Evolutionary conservation across 345 rosid genomes (phyloP), one percentile per base, ranked within the genome.

Genomic region (Murraya paniculata): DNA sequence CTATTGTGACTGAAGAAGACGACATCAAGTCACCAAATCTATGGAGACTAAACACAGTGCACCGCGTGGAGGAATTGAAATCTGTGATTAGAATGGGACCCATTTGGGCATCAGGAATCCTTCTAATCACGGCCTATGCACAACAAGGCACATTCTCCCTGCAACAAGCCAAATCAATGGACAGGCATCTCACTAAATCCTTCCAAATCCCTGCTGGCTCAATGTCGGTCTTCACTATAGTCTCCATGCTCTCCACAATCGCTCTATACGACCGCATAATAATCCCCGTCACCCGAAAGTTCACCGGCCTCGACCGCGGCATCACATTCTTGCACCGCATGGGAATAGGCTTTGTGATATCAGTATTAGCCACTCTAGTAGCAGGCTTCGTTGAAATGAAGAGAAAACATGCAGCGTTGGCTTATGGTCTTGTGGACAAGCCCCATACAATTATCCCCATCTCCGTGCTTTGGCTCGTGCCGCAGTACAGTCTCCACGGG

Each of bases 91-190:
- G 88, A 71, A 84, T 88, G 91, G 83, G 85, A 67, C 91, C 91
- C 0, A 88, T 88, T 22, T 83, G 91, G 91, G 91, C 85, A 18
- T 81, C 89, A 24, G 91, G 91, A 35, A 86, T 86, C 66, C 80
- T 88, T 5, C 80, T 84, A 55, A 76, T 83, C 65, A 86, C 89
- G 55, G 86, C 91, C 24, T 76, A 72, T 64, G 84, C 88, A 9
- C 91, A 88, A 28, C 91, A 88, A 38, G 58, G 6, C 80, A 88
- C 91, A 71, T 88, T 88, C 74, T 82, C 91, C 0, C 79, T 88
- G 5, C 85, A 86, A 56, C 91, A 86, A 80, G 91, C 89, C 62
- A 84, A 84, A 35, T 77, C 86, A 66, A 88, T 86, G 91, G 65
- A 88, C 79, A 79, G 87, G 36, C 84, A 86, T 75, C 74, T 88